Evolutionary conservation across 1,284 basidiomycete species (phyloP), one percentile per base, ranked within the genome.

Genomic region (Trametes hirsuta): DNA sequence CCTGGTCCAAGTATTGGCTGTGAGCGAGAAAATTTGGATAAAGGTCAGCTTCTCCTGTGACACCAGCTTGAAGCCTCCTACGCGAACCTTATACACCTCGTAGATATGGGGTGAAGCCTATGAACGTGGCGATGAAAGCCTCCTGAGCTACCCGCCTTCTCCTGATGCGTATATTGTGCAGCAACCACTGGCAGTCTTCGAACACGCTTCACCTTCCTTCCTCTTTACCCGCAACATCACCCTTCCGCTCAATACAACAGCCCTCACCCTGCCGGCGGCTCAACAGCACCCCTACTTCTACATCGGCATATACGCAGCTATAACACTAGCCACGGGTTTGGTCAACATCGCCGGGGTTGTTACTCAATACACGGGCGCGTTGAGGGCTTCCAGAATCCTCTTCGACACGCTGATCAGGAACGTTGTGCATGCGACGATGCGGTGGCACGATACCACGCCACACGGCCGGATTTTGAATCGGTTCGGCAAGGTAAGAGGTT

Each of bases 21-120:
- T 88, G 8, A 75, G 74, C 47, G 88, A 90, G 71, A 90, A 87
- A 69, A 63, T 87, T 8, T 94, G 91, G 90, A 86, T 93, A 64
- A 91, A 84, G 78, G 84, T 90, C 49, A 74, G 80, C 24, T 49
- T n/a, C n/a, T 21, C 21, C n/a, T 8, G 1, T 8, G 8, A 6
- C 15, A 1, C 21, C 6, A 6, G 8, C 1, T 18, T 18, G 18
- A 18, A 18, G 2, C 40, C 9, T 21, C 34, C 34, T 30, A 0
- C 3, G 18, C 47, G 1, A 50, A 30, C 8, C 30, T 30, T 1
- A 30, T 8, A 8, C 47, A 12, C 41, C 45, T 24, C 39, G 6
- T 59, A 86, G 84, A 77, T 76, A 18, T 90, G 87, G 87, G 86
- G 86, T 22, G 79, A 83, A 59, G 86, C 86, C 0, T 88, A 88